phyloP scores from a whole-genome alignment of 1,139 yeast species.

The Suzukiozyma palmioleophila region DNA sequence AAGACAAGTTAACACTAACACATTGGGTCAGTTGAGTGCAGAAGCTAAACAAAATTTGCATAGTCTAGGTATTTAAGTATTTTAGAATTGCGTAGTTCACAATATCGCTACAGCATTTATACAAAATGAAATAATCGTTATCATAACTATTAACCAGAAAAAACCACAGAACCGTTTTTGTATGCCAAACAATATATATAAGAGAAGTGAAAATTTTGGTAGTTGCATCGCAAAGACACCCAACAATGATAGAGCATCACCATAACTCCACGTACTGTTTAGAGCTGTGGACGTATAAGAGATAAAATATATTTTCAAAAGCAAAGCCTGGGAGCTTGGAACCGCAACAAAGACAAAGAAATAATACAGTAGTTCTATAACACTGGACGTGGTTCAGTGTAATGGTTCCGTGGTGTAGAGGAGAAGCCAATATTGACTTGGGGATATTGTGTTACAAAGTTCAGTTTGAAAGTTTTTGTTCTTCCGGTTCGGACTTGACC shows the following conservation, averaged over 20 bases:
- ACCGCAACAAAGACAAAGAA: no score
- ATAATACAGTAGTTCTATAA: no score
- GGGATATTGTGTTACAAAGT: no score
- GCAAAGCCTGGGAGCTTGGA: no score
- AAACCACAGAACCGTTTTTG: not conserved
- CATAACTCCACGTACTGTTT: no score
- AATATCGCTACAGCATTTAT: no score
- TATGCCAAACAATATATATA: not conserved
- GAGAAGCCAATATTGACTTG: no score
- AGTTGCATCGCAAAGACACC: not conserved
- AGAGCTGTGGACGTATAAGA: no score
- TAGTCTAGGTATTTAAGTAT: slow-evolving; percentile 11
- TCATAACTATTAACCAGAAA: slow-evolving; percentile 1
- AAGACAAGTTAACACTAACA: slow-evolving; percentile 30
- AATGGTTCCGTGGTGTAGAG: no score
- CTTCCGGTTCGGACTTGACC: not conserved
- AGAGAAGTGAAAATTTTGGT: slow-evolving; percentile 1
- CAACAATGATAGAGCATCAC: no score
- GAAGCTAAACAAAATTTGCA: slow-evolving; percentile 18
- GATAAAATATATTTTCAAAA: no score
- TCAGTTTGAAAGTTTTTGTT: not conserved
- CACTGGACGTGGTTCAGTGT: no score
- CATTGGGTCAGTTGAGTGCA: slow-evolving; percentile 24
- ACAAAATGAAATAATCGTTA: not conserved
- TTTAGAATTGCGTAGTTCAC: not conserved